Evolutionary conservation across 139 green algal species (phyloP).

Genomic region (Pycnococcus provasolii): DNA sequence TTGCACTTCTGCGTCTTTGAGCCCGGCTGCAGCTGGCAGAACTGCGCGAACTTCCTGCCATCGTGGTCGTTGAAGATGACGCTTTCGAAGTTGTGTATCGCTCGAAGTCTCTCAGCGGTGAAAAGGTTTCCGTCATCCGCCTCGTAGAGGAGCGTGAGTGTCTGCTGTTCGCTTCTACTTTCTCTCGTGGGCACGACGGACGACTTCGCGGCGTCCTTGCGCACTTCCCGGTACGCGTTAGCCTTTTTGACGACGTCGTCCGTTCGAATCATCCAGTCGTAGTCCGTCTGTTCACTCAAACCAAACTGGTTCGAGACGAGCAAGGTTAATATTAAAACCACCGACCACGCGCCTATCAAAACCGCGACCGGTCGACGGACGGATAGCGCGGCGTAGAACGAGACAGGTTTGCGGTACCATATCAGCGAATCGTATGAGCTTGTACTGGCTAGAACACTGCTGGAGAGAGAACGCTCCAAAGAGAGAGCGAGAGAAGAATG

Average conservation of each 20-base stretch:
- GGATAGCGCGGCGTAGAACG: too few species aligned
- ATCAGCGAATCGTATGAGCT: too few species aligned
- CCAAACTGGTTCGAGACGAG: too few species aligned
- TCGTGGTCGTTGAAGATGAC: neutral
- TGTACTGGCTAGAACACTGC: too few species aligned
- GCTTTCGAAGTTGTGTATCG: slow-evolving; percentile 12
- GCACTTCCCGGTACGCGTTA: neutral
- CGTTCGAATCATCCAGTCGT: slow-evolving; percentile 16
- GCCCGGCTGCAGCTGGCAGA: neutral
- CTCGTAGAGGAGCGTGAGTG: slow-evolving; percentile 6
- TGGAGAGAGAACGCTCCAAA: too few species aligned
- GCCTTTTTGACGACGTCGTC: neutral
- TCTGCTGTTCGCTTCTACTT: neutral
- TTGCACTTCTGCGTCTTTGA: neutral
- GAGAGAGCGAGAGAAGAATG: too few species aligned
- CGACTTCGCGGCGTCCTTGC: neutral
- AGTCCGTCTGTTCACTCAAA: neutral
- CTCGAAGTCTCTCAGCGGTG: slow-evolving; percentile 2
- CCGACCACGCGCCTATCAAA: too few species aligned
- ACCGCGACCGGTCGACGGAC: too few species aligned
- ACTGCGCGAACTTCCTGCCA: neutral
- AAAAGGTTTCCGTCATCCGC: slow-evolving; percentile 9
- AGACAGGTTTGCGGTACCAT: too few species aligned
- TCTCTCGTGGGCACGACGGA: neutral
- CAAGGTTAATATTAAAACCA: too few species aligned